Evolutionary conservation across 2,329 filamentous ascomycete genomes (phyloP).

Genomic region (Pseudopithomyces chartarum): DNA sequence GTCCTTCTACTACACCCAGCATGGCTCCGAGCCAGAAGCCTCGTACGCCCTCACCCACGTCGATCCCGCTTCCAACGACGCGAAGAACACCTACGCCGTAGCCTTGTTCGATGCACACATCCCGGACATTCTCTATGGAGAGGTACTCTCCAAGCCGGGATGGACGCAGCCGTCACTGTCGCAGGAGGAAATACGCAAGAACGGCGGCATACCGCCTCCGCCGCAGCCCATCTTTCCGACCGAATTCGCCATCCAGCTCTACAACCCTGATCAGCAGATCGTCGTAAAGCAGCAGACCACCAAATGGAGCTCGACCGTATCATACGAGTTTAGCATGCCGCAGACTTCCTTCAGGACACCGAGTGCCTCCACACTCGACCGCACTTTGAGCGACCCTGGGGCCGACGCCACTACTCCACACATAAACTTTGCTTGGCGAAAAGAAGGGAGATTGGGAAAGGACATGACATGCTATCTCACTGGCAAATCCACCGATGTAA

Average conservation of each 20-base stretch:
- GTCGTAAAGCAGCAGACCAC: conserved; percentile 71
- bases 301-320: conserved; percentile 78
- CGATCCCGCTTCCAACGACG: conserved; percentile 70
- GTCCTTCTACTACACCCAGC: conserved; percentile 64
- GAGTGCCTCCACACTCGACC: conserved; percentile 77
- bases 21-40: conserved; percentile 79
- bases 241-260: conserved; percentile 83
- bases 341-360: conserved; percentile 82
- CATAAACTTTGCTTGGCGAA: conserved; percentile 85
- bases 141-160: conserved; percentile 81
- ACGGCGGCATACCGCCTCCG: conserved; percentile 67
- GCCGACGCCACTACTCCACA: conserved; percentile 64
- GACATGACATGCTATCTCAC: conserved; percentile 89
- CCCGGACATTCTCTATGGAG: conserved; percentile 81
- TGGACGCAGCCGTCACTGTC: conserved; percentile 85
- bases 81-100: conserved; percentile 83
- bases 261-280: conserved; percentile 89
- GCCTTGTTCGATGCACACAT: conserved; percentile 84
- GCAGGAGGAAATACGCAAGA: conserved; percentile 74
- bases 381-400: conserved; percentile 66
- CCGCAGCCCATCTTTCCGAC: conserved; percentile 77
- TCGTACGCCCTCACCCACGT: conserved; percentile 81
- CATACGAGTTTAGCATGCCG: conserved; percentile 93
- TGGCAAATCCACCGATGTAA: conserved; percentile 70
- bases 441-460: conserved; percentile 82